Conservation (phyloP, 2,329 filamentous ascomycete genomes). For the Macrophomina tecta region DNA sequence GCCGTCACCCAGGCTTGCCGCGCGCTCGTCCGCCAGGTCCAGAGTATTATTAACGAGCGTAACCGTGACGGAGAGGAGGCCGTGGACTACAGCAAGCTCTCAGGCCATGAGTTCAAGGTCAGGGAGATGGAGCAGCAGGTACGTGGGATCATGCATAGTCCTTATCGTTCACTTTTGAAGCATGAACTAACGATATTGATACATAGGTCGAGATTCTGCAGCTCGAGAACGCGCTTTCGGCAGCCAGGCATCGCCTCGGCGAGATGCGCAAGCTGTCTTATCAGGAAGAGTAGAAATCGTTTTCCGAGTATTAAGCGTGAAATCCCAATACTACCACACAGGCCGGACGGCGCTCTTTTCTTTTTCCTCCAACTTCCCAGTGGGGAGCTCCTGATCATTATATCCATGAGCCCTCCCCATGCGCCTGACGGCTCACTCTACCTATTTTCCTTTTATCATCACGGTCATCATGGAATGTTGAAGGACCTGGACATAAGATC, state of each 20-base stretch:
- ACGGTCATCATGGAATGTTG: not conserved
- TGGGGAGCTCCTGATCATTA: not conserved
- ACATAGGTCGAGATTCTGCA: slow-evolving; percentile 92
- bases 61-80: slow-evolving; percentile 77
- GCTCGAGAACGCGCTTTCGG: slow-evolving; percentile 82
- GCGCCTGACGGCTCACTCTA: slow-evolving; percentile 11
- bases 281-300: slow-evolving; percentile 67
- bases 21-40: slow-evolving; percentile 87
- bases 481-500: not conserved
- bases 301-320: not conserved
- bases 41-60: slow-evolving; percentile 89
- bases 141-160: slow-evolving; percentile 44
- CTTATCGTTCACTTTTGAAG: not conserved
- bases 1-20: slow-evolving; percentile 90
- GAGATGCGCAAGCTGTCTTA: slow-evolving; percentile 99
- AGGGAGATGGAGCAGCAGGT: slow-evolving; percentile 99
- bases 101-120: slow-evolving; percentile 96
- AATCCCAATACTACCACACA: not conserved
- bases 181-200: slow-evolving; percentile 25
- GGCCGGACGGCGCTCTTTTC: not conserved
- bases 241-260: slow-evolving; percentile 81
- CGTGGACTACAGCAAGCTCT: slow-evolving; percentile 87
- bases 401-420: not conserved
- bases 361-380: not conserved
- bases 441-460: not conserved